Evolutionary conservation across 305 asterid genomes (phyloP).

Genomic region (Rubia balearica): DNA sequence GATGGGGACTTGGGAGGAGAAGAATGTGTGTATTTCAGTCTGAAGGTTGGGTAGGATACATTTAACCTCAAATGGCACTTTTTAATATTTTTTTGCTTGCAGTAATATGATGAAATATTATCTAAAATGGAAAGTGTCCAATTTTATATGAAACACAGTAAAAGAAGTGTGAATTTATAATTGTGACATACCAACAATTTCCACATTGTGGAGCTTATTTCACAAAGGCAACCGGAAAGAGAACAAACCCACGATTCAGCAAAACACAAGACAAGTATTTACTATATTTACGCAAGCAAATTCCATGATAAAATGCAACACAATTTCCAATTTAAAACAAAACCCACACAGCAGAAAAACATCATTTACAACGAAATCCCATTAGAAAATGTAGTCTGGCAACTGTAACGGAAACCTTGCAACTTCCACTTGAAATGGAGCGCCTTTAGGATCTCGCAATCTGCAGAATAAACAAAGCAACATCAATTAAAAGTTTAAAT

Average conservation of each 20-base stretch:
- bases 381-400: conserved; percentile 82
- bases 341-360: neutral
- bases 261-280: neutral
- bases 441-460: conserved; percentile 55
- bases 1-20: too few species aligned
- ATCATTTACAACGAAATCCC: conserved; percentile 4
- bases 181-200: too few species aligned
- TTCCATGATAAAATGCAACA: neutral
- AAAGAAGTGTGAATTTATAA: too few species aligned
- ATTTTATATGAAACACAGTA: too few species aligned
- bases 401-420: conserved; percentile 57
- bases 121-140: too few species aligned
- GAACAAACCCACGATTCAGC: neutral
- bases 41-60: too few species aligned
- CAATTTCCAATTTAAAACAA: neutral
- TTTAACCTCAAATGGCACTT: too few species aligned
- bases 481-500: neutral
- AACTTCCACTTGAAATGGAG: conserved; percentile 59
- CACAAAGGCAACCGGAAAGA: neutral
- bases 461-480: conserved; percentile 30
- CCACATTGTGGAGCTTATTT: too few species aligned
- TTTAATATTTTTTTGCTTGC: too few species aligned
- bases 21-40: too few species aligned
- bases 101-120: too few species aligned
- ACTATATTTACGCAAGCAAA: neutral